Evolutionary conservation across 805 yeast species (phyloP).

Genomic region (Ogataea nitratoaversa): DNA sequence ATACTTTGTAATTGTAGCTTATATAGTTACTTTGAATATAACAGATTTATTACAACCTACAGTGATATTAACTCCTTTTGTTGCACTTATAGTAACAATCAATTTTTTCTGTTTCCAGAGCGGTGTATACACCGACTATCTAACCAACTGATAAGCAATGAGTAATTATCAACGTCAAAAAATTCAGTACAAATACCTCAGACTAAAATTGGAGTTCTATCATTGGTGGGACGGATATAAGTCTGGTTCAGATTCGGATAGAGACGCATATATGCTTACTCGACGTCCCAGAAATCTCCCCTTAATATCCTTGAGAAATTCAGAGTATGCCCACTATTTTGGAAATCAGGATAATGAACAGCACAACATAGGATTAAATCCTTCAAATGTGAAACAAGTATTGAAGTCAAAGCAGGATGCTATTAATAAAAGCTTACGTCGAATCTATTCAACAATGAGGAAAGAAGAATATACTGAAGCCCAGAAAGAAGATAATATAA

Average conservation of each 20-base stretch:
- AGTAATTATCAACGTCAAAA: conserved; percentile 1
- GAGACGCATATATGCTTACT: conserved; percentile 20
- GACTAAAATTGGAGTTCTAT: conserved; percentile 20
- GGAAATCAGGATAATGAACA: conserved; percentile 5
- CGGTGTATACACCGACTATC: too few relatives aligned
- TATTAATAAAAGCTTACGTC: neutral
- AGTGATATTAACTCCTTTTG: too few relatives aligned
- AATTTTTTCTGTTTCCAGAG: too few relatives aligned
- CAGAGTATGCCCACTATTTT: conserved; percentile 17
- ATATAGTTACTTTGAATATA: too few relatives aligned
- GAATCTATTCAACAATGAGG: neutral
- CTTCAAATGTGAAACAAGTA: neutral
- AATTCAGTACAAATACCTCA: conserved; percentile 16
- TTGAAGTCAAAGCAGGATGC: neutral
- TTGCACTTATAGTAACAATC: too few relatives aligned
- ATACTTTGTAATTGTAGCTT: neutral
- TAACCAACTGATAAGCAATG: too few relatives aligned
- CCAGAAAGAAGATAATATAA: neutral
- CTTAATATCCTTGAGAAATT: conserved; percentile 23
- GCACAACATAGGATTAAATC: neutral
- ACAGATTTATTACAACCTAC: too few relatives aligned
- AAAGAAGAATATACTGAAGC: neutral
- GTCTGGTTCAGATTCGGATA: conserved; percentile 18
- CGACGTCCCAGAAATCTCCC: conserved; percentile 24
- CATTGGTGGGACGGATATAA: conserved; percentile 26